A percentile compares a stretch with the other conserved stretches of the same genome.
Evolutionary conservation across 2,329 filamentous ascomycete species (phyloP).

Genomic region (Colletotrichum godetiae): DNA sequence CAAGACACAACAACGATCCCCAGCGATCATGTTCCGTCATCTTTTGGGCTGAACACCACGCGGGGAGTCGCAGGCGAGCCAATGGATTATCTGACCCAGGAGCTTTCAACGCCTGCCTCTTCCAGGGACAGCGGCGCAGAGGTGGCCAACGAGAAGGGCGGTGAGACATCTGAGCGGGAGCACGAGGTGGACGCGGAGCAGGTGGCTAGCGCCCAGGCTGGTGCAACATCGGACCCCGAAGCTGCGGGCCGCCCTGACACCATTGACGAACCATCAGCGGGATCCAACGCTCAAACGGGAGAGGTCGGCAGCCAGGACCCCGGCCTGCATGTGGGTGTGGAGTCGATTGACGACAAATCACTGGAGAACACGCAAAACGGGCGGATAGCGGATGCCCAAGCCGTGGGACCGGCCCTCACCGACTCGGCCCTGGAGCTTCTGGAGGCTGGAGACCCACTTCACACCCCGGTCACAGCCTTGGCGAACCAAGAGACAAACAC

Average conservation of each 20-base stretch:
- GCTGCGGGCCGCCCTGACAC: constrained; percentile 24
- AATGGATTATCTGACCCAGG: neutral
- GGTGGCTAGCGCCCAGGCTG: constrained; percentile 26
- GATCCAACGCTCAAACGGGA: constrained; percentile 16
- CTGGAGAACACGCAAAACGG: constrained; percentile 33
- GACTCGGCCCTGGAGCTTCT: constrained; percentile 36
- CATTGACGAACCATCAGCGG: constrained; percentile 28
- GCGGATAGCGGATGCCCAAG: constrained; percentile 35
- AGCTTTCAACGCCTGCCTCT: neutral
- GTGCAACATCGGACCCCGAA: constrained; percentile 29
- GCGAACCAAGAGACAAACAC: constrained; percentile 36
- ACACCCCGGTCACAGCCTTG: constrained; percentile 32
- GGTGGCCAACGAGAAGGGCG: constrained; percentile 29
- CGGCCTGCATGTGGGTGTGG: constrained; percentile 34
- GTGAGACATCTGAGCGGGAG: constrained; percentile 25
- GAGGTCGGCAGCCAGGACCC: constrained; percentile 21
- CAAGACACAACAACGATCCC: constrained; percentile 17
- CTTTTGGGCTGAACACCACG: constrained; percentile 21
- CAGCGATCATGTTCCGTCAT: constrained; percentile 22
- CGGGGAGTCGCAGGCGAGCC: constrained; percentile 9
- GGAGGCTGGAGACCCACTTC: constrained; percentile 33
- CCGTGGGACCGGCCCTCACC: constrained; percentile 36
- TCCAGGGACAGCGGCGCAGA: neutral
- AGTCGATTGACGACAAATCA: constrained; percentile 31
- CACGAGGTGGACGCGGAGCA: constrained; percentile 17